Percentiles rank a stretch among this genome's conserved stretches.
Evolutionary conservation across 2,329 filamentous ascomycete species (phyloP).

Genomic region (Diaporthe helianthi): DNA sequence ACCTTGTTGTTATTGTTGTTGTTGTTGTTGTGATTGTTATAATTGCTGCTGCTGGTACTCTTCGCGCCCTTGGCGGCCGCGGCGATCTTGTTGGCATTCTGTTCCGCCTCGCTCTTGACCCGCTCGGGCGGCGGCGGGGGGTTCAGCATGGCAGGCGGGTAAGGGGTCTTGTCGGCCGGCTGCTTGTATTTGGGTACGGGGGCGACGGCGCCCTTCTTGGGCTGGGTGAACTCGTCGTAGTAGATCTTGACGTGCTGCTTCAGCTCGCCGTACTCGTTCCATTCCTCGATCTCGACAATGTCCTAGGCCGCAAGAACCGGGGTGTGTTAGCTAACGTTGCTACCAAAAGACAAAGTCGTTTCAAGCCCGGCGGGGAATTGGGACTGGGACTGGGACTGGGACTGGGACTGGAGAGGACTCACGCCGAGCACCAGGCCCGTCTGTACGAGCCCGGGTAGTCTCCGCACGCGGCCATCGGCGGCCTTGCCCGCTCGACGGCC

Average conservation of each 20-base stretch:
- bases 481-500: conserved; percentile 81
- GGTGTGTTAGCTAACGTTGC: background rate
- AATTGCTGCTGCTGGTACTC: conserved; percentile 38
- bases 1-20: conserved; percentile 41
- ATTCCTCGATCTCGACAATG: conserved; percentile 92
- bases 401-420: conserved; percentile 49
- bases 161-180: conserved; percentile 45
- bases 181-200: conserved; percentile 47
- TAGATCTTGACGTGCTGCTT: conserved; percentile 81
- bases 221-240: conserved; percentile 68
- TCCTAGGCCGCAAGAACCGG: conserved; percentile 62
- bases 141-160: conserved; percentile 38
- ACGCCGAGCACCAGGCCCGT: conserved; percentile 86
- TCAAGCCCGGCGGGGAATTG: background rate
- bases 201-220: conserved; percentile 60
- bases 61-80: conserved; percentile 29
- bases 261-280: conserved; percentile 98
- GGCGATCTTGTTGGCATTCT: conserved; percentile 35
- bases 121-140: conserved; percentile 38
- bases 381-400: background rate
- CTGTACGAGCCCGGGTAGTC: conserved; percentile 88
- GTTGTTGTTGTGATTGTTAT: conserved; percentile 37
- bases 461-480: conserved; percentile 66
- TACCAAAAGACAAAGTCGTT: background rate
- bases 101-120: conserved; percentile 34